Percentiles rank a stretch among this genome's conserved stretches.
phyloP scores from a whole-genome alignment of 441 rosid genomes.

The Manihot esculenta region DNA sequence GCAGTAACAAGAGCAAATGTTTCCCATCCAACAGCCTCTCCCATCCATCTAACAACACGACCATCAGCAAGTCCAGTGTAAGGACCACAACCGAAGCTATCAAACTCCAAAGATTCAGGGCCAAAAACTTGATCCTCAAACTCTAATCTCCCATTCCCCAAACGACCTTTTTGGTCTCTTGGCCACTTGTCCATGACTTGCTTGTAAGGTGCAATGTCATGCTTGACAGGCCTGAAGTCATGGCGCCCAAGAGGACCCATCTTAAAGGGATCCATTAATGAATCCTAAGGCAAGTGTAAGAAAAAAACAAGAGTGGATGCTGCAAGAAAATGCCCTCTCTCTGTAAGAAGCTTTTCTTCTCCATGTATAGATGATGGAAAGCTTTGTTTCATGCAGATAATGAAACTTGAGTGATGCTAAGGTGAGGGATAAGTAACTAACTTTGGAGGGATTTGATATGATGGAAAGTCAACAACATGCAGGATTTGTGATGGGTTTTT shows the following conservation, averaged over 20 bases:
- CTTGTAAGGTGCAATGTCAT: conserved; percentile 84
- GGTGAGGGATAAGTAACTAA: conserved; percentile 13
- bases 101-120: conserved; percentile 92
- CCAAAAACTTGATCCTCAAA: conserved; percentile 76
- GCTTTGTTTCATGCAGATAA: conserved; percentile 4
- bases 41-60: conserved; percentile 53
- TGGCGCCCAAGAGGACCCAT: conserved; percentile 72
- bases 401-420: background rate
- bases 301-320: conserved; percentile 49
- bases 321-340: conserved; percentile 48
- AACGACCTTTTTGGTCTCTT: conserved; percentile 62
- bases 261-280: conserved; percentile 62
- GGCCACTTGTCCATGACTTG: conserved; percentile 87
- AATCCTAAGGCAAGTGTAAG: conserved; percentile 56
- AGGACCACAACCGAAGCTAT: conserved; percentile 72
- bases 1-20: conserved; percentile 13
- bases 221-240: conserved; percentile 83
- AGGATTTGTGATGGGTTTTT: conserved; percentile 33
- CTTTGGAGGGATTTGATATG: conserved; percentile 5
- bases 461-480: conserved; percentile 22
- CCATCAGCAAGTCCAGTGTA: conserved; percentile 93
- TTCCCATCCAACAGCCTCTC: conserved; percentile 8
- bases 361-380: conserved; percentile 33
- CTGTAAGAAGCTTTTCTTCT: conserved; percentile 48
- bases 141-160: conserved; percentile 73